A percentile compares a stretch with the other conserved stretches of the same genome.
Conservation (phyloP, 139 green algal species). For the Chlamydomonas urium region DNA sequence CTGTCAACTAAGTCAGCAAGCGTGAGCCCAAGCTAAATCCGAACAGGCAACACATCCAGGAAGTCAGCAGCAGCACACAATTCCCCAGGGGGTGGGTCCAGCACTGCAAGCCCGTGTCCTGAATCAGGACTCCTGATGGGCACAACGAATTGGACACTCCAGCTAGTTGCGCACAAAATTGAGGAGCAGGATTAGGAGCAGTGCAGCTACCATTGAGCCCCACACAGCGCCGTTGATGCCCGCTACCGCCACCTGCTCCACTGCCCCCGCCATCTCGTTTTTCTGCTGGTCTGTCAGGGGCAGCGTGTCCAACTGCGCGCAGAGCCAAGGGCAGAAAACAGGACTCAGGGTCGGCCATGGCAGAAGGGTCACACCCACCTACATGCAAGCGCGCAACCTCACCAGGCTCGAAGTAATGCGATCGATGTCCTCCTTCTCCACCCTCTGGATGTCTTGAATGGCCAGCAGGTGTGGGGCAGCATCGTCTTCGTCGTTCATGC, state of each 20-base stretch:
- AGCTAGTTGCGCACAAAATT: constrained; percentile 36
- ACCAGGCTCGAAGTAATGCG: constrained; percentile 11
- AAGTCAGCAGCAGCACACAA: too few species aligned
- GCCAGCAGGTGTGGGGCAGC: background rate
- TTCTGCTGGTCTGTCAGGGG: constrained; percentile 31
- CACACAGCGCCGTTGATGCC: constrained; percentile 37
- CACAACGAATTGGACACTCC: too few species aligned
- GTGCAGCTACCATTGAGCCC: constrained; percentile 16
- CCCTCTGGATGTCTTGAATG: background rate
- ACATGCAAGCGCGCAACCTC: background rate
- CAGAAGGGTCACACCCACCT: background rate
- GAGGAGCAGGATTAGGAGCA: constrained; percentile 20
- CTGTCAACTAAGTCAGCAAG: too few species aligned
- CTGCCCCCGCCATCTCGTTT: constrained; percentile 24
- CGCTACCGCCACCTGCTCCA: constrained; percentile 24
- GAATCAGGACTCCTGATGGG: too few species aligned
- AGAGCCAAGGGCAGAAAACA: background rate
- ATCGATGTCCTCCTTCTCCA: constrained; percentile 13
- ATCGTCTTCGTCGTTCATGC: constrained; percentile 2
- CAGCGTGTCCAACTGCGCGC: constrained; percentile 29
- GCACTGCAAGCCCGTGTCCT: too few species aligned
- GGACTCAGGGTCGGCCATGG: background rate
- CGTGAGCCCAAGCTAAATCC: too few species aligned
- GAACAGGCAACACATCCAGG: too few species aligned
- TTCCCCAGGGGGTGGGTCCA: too few species aligned